Percentiles rank a stretch among this genome's conserved stretches.
Evolutionary conservation across 202 grass and related monocot genomes (phyloP).

Genomic region (Zizania palustris): DNA sequence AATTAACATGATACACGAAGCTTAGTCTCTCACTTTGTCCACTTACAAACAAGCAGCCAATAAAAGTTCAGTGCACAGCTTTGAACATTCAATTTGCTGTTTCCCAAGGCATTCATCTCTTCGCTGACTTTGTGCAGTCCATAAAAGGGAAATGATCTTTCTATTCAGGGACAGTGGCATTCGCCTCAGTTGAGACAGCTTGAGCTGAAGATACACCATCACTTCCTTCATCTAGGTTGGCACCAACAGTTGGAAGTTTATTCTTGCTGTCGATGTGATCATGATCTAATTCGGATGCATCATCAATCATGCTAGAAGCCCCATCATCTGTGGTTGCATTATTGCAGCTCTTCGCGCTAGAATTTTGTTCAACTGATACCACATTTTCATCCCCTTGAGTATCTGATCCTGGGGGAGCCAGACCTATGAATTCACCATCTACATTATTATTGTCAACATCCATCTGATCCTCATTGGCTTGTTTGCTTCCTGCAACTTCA

Average conservation of each 20-base stretch:
- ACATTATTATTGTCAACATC: slow-evolving; percentile 29
- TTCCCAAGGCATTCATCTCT: slow-evolving; percentile 8
- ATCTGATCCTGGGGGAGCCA: slow-evolving; percentile 27
- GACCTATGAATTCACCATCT: slow-evolving; percentile 37
- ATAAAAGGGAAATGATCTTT: not conserved
- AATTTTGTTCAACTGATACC: slow-evolving; percentile 12
- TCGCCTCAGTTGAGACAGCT: slow-evolving; percentile 16
- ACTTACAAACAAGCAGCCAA: not conserved
- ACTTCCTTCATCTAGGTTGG: slow-evolving; percentile 26
- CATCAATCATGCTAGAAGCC: slow-evolving; percentile 7
- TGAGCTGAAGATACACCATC: slow-evolving; percentile 23
- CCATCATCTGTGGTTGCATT: not conserved
- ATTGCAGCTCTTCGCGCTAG: not conserved
- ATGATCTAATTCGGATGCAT: slow-evolving; percentile 27
- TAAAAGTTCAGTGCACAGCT: not conserved
- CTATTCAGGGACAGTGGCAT: slow-evolving; percentile 11
- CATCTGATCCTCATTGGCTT: slow-evolving; percentile 28
- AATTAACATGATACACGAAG: slow-evolving; percentile 12
- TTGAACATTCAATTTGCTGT: not conserved
- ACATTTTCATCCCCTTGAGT: slow-evolving; percentile 25
- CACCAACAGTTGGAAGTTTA: slow-evolving; percentile 2
- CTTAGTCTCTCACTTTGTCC: not conserved
- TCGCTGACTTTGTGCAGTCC: not conserved
- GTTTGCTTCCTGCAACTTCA: slow-evolving; percentile 35
- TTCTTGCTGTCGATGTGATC: slow-evolving; percentile 12